A percentile compares a stretch with the other conserved stretches of the same genome.
Evolutionary conservation across 2,329 filamentous ascomycete genomes (phyloP).

Genomic region (Penicillium corylophilum): DNA sequence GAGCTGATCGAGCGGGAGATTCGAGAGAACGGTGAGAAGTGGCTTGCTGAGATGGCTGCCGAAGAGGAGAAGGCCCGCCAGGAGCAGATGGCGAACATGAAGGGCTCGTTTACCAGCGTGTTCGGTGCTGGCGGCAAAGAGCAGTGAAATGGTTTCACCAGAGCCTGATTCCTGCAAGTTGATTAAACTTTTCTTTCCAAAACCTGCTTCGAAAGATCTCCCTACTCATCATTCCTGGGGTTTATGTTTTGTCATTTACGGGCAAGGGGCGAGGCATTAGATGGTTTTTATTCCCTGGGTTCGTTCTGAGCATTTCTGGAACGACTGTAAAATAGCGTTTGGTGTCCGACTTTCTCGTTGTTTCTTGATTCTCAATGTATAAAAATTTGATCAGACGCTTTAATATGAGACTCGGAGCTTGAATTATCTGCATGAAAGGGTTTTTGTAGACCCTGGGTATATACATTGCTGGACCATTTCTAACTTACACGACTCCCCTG

Average conservation of each 20-base stretch:
- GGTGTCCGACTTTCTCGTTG: slow-evolving; percentile 19
- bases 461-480: slow-evolving; percentile 12
- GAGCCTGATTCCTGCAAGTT: slow-evolving; percentile 1
- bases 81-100: slow-evolving; percentile 90
- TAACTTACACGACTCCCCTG: slow-evolving; percentile 11
- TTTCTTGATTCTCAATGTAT: slow-evolving; percentile 26
- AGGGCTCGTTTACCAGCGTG: slow-evolving; percentile 67
- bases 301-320: slow-evolving; percentile 29
- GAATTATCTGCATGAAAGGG: slow-evolving; percentile 14
- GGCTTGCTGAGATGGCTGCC: slow-evolving; percentile 89
- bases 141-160: slow-evolving; percentile 21
- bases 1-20: slow-evolving; percentile 87
- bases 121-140: slow-evolving; percentile 43
- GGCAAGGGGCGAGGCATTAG: slow-evolving; percentile 29
- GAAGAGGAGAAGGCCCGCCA: slow-evolving; percentile 86
- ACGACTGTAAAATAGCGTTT: slow-evolving; percentile 39
- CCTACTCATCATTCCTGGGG: slow-evolving; percentile 18
- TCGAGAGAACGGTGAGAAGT: slow-evolving; percentile 87
- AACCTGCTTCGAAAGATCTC: slow-evolving; percentile 12
- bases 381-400: slow-evolving; percentile 26
- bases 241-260: slow-evolving; percentile 21
- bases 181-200: not conserved
- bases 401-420: slow-evolving; percentile 23
- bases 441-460: slow-evolving; percentile 19
- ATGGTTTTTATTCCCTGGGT: slow-evolving; percentile 23